A percentile compares a stretch with the other conserved stretches of the same genome.
phyloP scores from a whole-genome alignment of 2,329 filamentous ascomycete species.

The Paracoccidioides lutzii region DNA sequence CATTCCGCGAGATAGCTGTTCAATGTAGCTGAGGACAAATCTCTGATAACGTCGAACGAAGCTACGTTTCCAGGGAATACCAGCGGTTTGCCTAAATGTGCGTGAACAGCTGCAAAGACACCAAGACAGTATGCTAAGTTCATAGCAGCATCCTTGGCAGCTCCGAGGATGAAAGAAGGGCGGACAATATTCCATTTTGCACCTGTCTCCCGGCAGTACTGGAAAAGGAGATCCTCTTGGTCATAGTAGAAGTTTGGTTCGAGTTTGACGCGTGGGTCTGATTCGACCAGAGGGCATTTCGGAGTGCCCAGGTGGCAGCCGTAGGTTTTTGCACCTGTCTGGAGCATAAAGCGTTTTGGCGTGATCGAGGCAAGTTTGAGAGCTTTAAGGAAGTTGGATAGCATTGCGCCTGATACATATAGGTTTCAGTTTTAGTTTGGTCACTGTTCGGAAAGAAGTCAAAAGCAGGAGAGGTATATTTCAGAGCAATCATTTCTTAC shows the following conservation, averaged over 20 bases:
- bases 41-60: constrained; percentile 12
- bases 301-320: constrained; percentile 16
- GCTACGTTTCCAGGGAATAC: constrained; percentile 14
- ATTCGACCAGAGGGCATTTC: constrained; percentile 15
- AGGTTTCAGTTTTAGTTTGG: neutral
- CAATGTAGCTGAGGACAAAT: constrained; percentile 14
- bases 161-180: constrained; percentile 17
- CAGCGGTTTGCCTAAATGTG: constrained; percentile 12
- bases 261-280: constrained; percentile 13
- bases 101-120: constrained; percentile 15
- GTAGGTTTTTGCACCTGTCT: constrained; percentile 22
- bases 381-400: constrained; percentile 37
- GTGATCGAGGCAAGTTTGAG: constrained; percentile 31
- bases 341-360: constrained; percentile 37
- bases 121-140: constrained; percentile 15
- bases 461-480: neutral
- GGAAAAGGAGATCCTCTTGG: constrained; percentile 16
- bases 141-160: constrained; percentile 16
- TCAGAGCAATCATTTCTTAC: constrained; percentile 7
- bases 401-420: constrained; percentile 17
- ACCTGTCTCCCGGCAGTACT: constrained; percentile 14
- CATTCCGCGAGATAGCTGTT: constrained; percentile 19
- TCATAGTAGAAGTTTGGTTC: constrained; percentile 20
- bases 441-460: neutral
- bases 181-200: constrained; percentile 16